Evolutionary conservation across 345 rosid species (phyloP), one percentile per base, ranked within the genome.

Genomic region (Balakata baccata): DNA sequence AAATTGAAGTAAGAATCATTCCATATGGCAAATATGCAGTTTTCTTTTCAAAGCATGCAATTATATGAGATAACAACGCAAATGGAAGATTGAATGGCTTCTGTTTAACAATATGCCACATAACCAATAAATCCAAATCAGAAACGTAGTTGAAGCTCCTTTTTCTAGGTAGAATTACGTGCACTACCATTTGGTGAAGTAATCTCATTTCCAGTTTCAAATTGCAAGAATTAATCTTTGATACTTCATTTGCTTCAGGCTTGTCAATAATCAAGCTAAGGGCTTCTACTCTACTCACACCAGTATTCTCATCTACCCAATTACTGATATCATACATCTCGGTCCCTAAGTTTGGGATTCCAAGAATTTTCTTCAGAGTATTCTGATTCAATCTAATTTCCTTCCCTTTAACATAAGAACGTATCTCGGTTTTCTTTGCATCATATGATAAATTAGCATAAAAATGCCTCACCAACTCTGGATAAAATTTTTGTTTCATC

Each of bases 151-250:
- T 65, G 11, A 22, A 65, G 12, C 18, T 65, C 18, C 54, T 65
- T 46, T 46, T 65, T 22, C 53, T 65, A 45, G 69, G 69, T 10
- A 65, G 18, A n/a, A 65, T 22, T 65, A 65, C 22, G 7, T 45
- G 53, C 7, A 65, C 69, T 22, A 65, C 53, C 52, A 45, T 65
- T 2, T 20, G 69, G 38, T 65, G 69, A 6, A 65, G 53, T 38
- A 65, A 65, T 46, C 69, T 65, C 69, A 65, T 65, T 46, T 65
- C 69, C 0, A 65, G 37, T 22, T 45, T 65, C 53, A 65, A 65
- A 16, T 65, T 25, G 23, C 38, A 45, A 20, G 69, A 14, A 46
- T 65, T 45, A 23, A 46, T 18, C 53, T 65, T 65, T 45, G 53
- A 10, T 11, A 12, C 38, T 65, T 43, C 53, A 65, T 18, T 20